A percentile compares a stretch with the other conserved stretches of the same genome.
Evolutionary conservation across 345 rosid species (phyloP).

Genomic region (Cardiospermum halicacabum): DNA sequence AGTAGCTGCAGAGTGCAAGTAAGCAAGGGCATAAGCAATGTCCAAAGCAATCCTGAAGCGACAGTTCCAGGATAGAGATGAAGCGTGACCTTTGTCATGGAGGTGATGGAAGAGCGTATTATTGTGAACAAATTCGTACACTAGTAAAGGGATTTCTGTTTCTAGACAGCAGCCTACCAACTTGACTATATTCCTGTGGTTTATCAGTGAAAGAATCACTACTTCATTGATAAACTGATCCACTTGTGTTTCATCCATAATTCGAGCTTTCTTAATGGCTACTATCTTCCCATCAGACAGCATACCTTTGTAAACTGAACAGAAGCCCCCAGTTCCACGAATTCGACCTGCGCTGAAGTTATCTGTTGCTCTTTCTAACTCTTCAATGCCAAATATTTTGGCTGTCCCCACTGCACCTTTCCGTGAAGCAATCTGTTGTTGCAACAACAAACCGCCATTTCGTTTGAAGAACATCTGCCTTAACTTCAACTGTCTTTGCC

Average conservation of each 20-base stretch:
- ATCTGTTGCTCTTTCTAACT: constrained; percentile 18
- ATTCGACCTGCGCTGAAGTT: constrained; percentile 17
- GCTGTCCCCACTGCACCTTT: constrained; percentile 10
- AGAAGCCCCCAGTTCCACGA: constrained; percentile 20
- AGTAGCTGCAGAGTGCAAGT: constrained; percentile 14
- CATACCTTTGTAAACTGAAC: constrained; percentile 24
- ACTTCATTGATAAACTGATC: constrained; percentile 21
- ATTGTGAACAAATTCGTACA: constrained; percentile 22
- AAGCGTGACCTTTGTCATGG: background rate
- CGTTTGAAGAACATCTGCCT: constrained; percentile 15
- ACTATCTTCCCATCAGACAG: constrained; percentile 14
- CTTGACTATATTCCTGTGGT: constrained; percentile 25
- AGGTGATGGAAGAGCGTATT: constrained; percentile 19
- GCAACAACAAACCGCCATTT: constrained; percentile 22
- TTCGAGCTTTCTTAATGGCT: constrained; percentile 17
- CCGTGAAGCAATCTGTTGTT: constrained; percentile 17
- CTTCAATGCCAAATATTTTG: constrained; percentile 13
- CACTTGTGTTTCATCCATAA: constrained; percentile 21
- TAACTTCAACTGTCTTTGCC: background rate
- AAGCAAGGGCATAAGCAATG: constrained; percentile 23
- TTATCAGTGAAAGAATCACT: constrained; percentile 15
- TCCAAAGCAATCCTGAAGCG: constrained; percentile 13
- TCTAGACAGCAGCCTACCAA: constrained; percentile 17
- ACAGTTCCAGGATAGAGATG: constrained; percentile 17
- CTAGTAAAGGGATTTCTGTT: constrained; percentile 17